A percentile compares a stretch with the other conserved stretches of the same genome.
Evolutionary conservation across 2,329 filamentous ascomycete species (phyloP).

Genomic region (Zasmidium cellare): DNA sequence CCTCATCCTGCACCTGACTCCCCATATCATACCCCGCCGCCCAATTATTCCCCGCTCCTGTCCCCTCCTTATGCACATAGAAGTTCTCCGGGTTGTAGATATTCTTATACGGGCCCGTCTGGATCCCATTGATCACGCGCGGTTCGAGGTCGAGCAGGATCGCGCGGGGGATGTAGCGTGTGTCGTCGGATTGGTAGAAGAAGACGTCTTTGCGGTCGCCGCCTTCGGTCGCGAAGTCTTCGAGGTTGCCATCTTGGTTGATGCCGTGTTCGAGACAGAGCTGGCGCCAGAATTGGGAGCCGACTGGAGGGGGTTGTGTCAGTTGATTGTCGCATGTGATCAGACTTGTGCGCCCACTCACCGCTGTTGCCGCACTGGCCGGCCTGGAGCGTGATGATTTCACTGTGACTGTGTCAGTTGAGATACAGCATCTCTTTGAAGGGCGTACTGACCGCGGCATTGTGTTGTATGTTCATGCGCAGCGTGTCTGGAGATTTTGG

Average conservation of each 20-base stretch:
- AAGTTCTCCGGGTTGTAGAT: slow-evolving; percentile 99
- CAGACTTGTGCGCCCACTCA: slow-evolving; percentile 53
- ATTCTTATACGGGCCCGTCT: slow-evolving; percentile 91
- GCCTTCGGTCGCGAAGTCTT: slow-evolving; percentile 96
- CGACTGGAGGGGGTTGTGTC: slow-evolving; percentile 64
- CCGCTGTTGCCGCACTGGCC: slow-evolving; percentile 99
- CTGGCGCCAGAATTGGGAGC: slow-evolving; percentile 98
- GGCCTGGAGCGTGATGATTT: slow-evolving; percentile 98
- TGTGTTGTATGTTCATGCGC: neutral
- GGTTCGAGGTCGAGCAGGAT: slow-evolving; percentile 96
- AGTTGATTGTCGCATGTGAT: slow-evolving; percentile 6
- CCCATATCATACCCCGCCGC: slow-evolving; percentile 93
- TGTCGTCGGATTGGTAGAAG: slow-evolving; percentile 98
- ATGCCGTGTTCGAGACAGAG: slow-evolving; percentile 98
- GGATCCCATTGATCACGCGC: slow-evolving; percentile 87
- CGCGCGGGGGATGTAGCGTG: slow-evolving; percentile 92
- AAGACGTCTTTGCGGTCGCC: slow-evolving; percentile 98
- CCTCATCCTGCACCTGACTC: slow-evolving; percentile 89
- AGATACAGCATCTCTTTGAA: neutral
- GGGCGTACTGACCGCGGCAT: slow-evolving; percentile 9
- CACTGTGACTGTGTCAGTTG: slow-evolving; percentile 54
- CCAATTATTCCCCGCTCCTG: slow-evolving; percentile 97
- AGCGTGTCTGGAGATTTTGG: neutral
- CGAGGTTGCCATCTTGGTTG: slow-evolving; percentile 92
- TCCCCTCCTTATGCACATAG: slow-evolving; percentile 90